Evolutionary conservation across 2,329 filamentous ascomycete species (phyloP), one percentile per base, ranked within the genome.

Genomic region (Nemania abortiva): DNA sequence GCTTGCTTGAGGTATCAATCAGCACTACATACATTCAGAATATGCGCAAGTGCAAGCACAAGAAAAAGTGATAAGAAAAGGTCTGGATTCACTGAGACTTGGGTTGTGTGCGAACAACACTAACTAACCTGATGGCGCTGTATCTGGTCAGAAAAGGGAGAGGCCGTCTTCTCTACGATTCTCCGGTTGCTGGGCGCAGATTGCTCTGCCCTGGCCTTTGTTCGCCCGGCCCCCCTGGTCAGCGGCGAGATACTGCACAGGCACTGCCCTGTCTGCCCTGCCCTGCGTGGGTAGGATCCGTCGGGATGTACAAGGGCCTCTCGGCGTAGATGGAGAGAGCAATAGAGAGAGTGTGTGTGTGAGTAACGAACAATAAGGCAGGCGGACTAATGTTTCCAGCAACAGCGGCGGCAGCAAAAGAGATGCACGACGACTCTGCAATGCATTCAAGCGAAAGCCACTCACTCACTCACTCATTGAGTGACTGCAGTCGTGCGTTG

Each of bases 121-220:
- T 37, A 37, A 52, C 49, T 47, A 47, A 47, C 42, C 61, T 56
- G 50, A 39, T 57, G 66, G 60, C 59, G 62, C 59, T 64, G 50
- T 61, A 63, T 63, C 56, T 63, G 66, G 29, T 56, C 60, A 62
- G 57, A 62, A 63, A 67, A 65, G 65, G 63, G 66, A 64, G 62
- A 62, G 57, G 64, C 57, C 49, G 61, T 69, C 66, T 64, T 58
- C 54, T 59, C 62, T 64, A 61, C 58, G 66, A 61, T 69, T 61
- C 66, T 63, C 66, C 62, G 70, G 65, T 63, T 64, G 59, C 61
- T 65, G 66, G 66, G 66, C 68, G 60, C 66, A 69, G 29, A 56
- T 53, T 47, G 58, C 34, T 37, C 34, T 37, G 49, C 63, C 63
- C 58, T 57, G 39, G 47, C 56, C 64, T 70, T 70, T 69, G 65